phyloP scores from a whole-genome alignment of 1,284 basidiomycete species.

The Trichosporon sp. region DNA sequence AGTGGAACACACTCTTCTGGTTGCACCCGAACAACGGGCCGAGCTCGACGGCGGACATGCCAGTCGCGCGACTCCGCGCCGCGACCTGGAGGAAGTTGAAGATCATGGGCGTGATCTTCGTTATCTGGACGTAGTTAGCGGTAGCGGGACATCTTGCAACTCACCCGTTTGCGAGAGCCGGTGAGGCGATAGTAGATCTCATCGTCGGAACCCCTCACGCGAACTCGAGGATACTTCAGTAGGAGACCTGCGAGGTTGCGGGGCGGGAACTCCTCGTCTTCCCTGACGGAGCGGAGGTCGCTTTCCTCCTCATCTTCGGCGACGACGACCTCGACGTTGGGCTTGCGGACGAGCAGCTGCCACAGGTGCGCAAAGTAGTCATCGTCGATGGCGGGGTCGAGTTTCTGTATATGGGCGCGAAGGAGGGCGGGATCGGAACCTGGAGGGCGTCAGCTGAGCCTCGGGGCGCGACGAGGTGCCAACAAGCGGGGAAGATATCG shows the following conservation, averaged over 20 bases:
- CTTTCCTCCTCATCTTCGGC: conserved; percentile 22
- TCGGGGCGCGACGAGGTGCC: neutral
- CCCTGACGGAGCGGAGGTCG: conserved; percentile 25
- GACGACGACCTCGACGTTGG: conserved; percentile 31
- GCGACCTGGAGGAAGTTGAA: conserved; percentile 29
- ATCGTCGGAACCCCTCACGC: conserved; percentile 39
- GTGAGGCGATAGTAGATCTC: conserved; percentile 45
- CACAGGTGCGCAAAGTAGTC: conserved; percentile 40
- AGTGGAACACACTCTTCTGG: conserved; percentile 43
- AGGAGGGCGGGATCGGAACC: conserved; percentile 31
- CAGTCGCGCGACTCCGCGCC: conserved; percentile 17
- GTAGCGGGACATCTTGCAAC: neutral
- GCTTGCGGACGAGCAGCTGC: conserved; percentile 31
- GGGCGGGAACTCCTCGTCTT: conserved; percentile 26
- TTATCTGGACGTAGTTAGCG: conserved; percentile 25
- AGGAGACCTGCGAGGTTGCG: conserved; percentile 25
- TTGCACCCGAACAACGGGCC: conserved; percentile 36
- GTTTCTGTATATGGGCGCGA: conserved; percentile 25
- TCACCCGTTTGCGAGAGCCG: conserved; percentile 37
- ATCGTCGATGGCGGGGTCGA: conserved; percentile 34
- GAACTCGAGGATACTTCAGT: conserved; percentile 34
- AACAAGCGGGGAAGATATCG: neutral
- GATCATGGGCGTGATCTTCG: conserved; percentile 34
- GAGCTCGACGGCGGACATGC: conserved; percentile 29
- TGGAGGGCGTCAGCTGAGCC: conserved; percentile 15